Percentiles rank a stretch among this genome's conserved stretches.
phyloP scores from a whole-genome alignment of 495 filamentous ascomycete genomes.

The Talaromyces liani region DNA sequence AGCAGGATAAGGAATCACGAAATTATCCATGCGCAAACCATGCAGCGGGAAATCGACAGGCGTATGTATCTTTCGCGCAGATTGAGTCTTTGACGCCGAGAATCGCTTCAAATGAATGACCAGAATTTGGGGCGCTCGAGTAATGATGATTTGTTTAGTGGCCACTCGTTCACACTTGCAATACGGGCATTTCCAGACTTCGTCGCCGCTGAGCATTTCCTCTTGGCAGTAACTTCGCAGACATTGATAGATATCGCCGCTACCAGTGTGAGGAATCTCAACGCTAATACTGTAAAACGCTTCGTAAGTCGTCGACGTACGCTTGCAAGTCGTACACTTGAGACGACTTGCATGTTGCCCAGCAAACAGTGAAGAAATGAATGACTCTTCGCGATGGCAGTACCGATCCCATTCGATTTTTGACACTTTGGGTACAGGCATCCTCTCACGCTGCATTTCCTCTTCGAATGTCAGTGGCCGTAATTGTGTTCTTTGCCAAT shows the following conservation, averaged over 20 bases:
- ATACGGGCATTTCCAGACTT: slow-evolving; percentile 63
- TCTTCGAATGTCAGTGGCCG: slow-evolving; percentile 52
- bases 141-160: slow-evolving; percentile 67
- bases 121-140: slow-evolving; percentile 60
- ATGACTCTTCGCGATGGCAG: slow-evolving; percentile 59
- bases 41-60: slow-evolving; percentile 62
- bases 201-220: slow-evolving; percentile 58
- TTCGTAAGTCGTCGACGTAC: slow-evolving; percentile 65
- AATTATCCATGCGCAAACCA: slow-evolving; percentile 55
- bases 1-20: slow-evolving; percentile 37
- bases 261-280: slow-evolving; percentile 50
- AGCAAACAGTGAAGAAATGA: slow-evolving; percentile 61
- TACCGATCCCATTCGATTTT: slow-evolving; percentile 62
- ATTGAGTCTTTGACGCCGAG: slow-evolving; percentile 47
- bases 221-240: slow-evolving; percentile 60
- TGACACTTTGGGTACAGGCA: slow-evolving; percentile 53
- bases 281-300: slow-evolving; percentile 63
- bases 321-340: slow-evolving; percentile 55
- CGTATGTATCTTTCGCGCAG: slow-evolving; percentile 57
- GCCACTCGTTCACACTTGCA: slow-evolving; percentile 64
- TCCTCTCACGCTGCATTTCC: slow-evolving; percentile 55
- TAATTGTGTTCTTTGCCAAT: slow-evolving; percentile 51
- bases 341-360: slow-evolving; percentile 62
- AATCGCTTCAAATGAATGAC: slow-evolving; percentile 77
- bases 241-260: slow-evolving; percentile 54